Percentiles rank a stretch among this genome's conserved stretches.
Conservation (phyloP, 306 rosid genomes). For the Cicer judaicum region DNA sequence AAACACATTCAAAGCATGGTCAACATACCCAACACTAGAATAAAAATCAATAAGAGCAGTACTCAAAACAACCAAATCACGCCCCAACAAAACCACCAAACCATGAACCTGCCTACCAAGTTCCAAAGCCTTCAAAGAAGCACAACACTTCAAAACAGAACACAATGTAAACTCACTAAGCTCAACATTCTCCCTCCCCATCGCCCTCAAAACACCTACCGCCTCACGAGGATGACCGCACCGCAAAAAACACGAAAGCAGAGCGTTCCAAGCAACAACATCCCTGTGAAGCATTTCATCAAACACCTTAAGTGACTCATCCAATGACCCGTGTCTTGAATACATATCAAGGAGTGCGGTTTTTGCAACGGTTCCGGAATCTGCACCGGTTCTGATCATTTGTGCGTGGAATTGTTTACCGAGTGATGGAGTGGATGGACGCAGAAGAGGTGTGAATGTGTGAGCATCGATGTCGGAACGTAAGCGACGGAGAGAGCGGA, state of each 20-base stretch:
- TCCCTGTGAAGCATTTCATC: conserved; percentile 64
- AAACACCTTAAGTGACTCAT: conserved; percentile 54
- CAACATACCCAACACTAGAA: conserved; percentile 52
- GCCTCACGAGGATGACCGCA: conserved; percentile 57
- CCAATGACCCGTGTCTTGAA: conserved; percentile 52
- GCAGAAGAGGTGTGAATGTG: conserved; percentile 57
- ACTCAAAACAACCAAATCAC: conserved; percentile 65
- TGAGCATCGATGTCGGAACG: conserved; percentile 50
- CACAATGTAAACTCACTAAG: conserved; percentile 66
- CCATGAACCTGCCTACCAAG: conserved; percentile 76
- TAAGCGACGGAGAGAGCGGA: conserved; percentile 45
- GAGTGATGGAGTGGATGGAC: conserved; percentile 52
- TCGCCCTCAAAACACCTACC: conserved; percentile 52
- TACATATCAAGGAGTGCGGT: conserved; percentile 67
- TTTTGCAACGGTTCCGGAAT: conserved; percentile 53
- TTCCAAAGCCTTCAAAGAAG: conserved; percentile 56
- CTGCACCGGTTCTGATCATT: conserved; percentile 55
- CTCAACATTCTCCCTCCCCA: conserved; percentile 59
- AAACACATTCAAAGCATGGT: conserved; percentile 61
- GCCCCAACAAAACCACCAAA: conserved; percentile 60
- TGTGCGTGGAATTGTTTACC: conserved; percentile 59
- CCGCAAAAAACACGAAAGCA: conserved; percentile 55
- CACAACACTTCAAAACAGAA: conserved; percentile 66
- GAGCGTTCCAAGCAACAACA: conserved; percentile 67
- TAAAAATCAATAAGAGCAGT: conserved; percentile 73